Base-by-base conservation (phyloP, 208 protist species). In the Spongospora subterranea region DNA sequence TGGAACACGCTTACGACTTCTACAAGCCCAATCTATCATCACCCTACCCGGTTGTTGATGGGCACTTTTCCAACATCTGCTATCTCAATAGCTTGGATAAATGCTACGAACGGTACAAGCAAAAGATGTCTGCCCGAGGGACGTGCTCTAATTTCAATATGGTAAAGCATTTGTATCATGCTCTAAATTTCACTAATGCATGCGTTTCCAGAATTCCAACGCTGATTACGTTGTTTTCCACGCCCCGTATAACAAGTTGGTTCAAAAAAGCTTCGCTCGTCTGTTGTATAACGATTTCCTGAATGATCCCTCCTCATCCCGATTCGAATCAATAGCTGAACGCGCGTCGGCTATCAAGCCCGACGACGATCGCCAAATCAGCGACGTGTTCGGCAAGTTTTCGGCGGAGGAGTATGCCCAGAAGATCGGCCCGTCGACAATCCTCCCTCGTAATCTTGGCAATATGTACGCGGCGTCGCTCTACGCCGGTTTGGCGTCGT, bases 401-500 rank as follows among this genome's bases (percentile, higher is more conserved):
- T 88, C 88, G 20, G 92, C 93, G 17, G 29, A 71, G 35, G 50
- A 88, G 0, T 97, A 95, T 91, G 50, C 92, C 0, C 66, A 89
- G 0, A 97, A 96, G 89, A 95, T 96, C 35, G 88, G 50, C 24
- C 95, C 95, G 20, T 92, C 93, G 0, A 90, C 90, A 20, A 0
- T 88, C 0, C 89, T 97, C 39, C 92, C 94, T 35, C 94, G 94
- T 66, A 88, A 96, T 88, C 43, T 96, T 0, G 97, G 97, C 88
- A 98, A 97, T 91, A 93, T 89, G n/a, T 98, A 98, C 92, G 96
- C 95, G 41, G 96, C 92, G 38, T 96, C 95, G 32, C 77, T 97
- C 29, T 98, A 97, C 89, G 89, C 91, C 35, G 94, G 94, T 66
- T 91, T 98, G 0, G 88, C 94, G 29, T 97, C 95, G n/a, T 94